phyloP scores from a whole-genome alignment of 2,329 filamentous ascomycete genomes.

The Aspergillus clavatus region DNA sequence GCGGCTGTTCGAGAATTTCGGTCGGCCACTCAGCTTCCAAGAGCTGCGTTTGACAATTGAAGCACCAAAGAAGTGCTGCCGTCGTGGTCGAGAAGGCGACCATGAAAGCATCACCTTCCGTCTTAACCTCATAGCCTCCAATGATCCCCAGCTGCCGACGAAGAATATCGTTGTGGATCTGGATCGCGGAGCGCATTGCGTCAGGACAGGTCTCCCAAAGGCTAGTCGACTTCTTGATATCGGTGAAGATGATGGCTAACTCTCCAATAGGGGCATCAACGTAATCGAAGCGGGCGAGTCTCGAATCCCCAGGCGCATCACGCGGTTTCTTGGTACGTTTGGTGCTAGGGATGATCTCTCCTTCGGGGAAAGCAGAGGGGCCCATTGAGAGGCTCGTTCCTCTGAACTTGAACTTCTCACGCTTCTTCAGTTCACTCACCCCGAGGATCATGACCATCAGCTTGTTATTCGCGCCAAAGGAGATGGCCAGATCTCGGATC shows the following conservation, averaged over 20 bases:
- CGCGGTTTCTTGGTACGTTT: constrained; percentile 59
- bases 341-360: constrained; percentile 56
- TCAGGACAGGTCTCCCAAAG: constrained; percentile 94
- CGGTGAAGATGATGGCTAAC: constrained; percentile 91
- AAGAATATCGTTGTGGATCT: constrained; percentile 96
- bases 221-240: constrained; percentile 97
- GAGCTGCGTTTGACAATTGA: constrained; percentile 83
- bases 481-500: constrained; percentile 88
- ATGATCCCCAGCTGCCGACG: constrained; percentile 86
- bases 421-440: constrained; percentile 81
- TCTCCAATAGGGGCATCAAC: constrained; percentile 88
- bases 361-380: constrained; percentile 64
- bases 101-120: constrained; percentile 99
- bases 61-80: constrained; percentile 90
- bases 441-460: constrained; percentile 99
- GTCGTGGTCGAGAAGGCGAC: constrained; percentile 96
- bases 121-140: constrained; percentile 98
- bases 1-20: constrained; percentile 81
- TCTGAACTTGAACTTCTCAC: constrained; percentile 68
- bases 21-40: constrained; percentile 89
- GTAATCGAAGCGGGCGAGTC: constrained; percentile 80
- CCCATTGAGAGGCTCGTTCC: constrained; percentile 83
- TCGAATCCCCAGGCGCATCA: constrained; percentile 70
- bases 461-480: constrained; percentile 88
- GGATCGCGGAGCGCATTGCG: constrained; percentile 95